phyloP scores from a whole-genome alignment of 139 green algal genomes.

The Pseudopediastrum boryanum region DNA sequence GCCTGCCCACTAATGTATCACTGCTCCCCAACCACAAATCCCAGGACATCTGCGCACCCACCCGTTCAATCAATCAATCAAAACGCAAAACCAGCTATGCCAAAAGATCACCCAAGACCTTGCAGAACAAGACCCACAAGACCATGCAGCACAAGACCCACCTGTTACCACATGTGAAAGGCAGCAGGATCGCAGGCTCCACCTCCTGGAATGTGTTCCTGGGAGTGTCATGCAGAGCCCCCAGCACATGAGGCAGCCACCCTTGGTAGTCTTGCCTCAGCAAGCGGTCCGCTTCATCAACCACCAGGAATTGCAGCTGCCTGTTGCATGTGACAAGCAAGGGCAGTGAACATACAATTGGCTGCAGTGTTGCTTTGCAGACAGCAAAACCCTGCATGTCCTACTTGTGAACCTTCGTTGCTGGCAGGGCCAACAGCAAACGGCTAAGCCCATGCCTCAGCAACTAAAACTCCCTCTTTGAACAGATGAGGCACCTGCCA shows the following conservation, averaged over 20 bases:
- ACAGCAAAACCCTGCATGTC: neutral
- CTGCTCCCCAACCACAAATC: neutral
- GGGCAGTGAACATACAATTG: too few species aligned
- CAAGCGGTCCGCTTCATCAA: conserved; percentile 93
- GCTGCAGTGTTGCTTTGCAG: conserved; percentile 8
- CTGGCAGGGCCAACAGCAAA: too few species aligned
- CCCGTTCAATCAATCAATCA: too few species aligned
- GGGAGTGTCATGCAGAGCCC: neutral
- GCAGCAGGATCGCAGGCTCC: neutral
- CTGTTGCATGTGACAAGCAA: too few species aligned
- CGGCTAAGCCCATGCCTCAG: too few species aligned
- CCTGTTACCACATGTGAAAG: neutral
- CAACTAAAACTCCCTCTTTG: too few species aligned
- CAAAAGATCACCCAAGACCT: too few species aligned
- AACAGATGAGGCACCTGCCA: too few species aligned
- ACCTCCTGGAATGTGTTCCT: neutral
- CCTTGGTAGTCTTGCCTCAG: conserved; percentile 93
- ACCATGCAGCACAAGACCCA: too few species aligned
- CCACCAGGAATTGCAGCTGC: conserved; percentile 57
- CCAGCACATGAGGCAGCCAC: conserved; percentile 86
- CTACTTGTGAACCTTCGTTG: too few species aligned
- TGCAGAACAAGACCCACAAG: too few species aligned
- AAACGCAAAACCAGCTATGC: too few species aligned
- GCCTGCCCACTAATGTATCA: neutral
- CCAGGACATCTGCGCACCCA: neutral